Evolutionary conservation across 495 filamentous ascomycete species (phyloP).

Genomic region (Aspergillus sparsus): DNA sequence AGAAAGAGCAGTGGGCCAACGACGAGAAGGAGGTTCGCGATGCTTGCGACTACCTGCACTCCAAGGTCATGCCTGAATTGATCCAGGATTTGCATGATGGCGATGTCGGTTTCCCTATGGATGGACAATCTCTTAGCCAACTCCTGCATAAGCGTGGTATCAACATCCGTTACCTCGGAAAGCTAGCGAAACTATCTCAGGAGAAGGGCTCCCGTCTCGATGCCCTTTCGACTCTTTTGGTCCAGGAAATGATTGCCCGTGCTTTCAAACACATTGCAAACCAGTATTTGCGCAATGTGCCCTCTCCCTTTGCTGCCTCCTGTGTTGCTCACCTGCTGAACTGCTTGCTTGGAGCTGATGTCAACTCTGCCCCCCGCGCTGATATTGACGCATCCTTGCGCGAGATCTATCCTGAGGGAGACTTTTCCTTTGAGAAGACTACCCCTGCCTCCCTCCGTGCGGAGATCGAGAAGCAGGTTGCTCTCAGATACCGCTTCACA

Average conservation of each 20-base stretch:
- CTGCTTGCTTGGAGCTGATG: constrained; percentile 77
- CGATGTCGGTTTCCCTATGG: constrained; percentile 97
- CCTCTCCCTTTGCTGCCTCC: constrained; percentile 69
- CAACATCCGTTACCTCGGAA: constrained; percentile 94
- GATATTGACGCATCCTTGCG: constrained; percentile 74
- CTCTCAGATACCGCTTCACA: constrained; percentile 72
- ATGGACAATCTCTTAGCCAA: constrained; percentile 83
- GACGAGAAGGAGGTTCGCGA: constrained; percentile 89
- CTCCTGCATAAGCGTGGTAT: constrained; percentile 96
- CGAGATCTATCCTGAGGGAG: constrained; percentile 76
- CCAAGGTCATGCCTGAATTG: constrained; percentile 71
- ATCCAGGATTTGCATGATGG: constrained; percentile 85
- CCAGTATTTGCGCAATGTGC: constrained; percentile 76
- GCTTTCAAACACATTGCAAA: constrained; percentile 91
- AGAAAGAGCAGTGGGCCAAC: constrained; percentile 78
- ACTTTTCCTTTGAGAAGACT: constrained; percentile 75
- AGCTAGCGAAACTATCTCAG: constrained; percentile 67
- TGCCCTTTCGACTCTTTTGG: constrained; percentile 71
- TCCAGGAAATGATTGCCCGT: constrained; percentile 92
- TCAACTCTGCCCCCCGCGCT: constrained; percentile 74
- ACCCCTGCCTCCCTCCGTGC: constrained; percentile 68
- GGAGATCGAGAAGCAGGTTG: constrained; percentile 71
- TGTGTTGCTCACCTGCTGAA: constrained; percentile 90
- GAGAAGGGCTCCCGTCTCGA: constrained; percentile 68
- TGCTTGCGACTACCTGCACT: constrained; percentile 74